Evolutionary conservation across 371 early-diverging fungal genomes (phyloP).

Genomic region (Mortierella sp.): DNA sequence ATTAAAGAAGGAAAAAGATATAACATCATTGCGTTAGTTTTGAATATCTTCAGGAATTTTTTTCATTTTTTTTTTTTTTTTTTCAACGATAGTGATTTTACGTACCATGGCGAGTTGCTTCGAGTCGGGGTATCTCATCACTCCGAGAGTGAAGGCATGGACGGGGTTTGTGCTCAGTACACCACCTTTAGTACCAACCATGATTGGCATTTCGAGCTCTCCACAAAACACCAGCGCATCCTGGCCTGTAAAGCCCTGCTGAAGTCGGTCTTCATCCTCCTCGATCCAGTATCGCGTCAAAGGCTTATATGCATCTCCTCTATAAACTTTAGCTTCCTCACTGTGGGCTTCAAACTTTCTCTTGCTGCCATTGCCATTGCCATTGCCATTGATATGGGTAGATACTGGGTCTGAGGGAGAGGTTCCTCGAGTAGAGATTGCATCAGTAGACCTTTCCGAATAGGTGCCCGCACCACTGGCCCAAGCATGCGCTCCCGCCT

Average conservation of each 20-base stretch:
- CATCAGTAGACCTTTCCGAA: constrained; percentile 28
- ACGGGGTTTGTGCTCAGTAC: constrained; percentile 76
- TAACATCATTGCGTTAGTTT: background rate
- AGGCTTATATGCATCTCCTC: constrained; percentile 61
- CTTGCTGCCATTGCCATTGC: constrained; percentile 7
- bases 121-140: constrained; percentile 72
- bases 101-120: constrained; percentile 69
- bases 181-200: constrained; percentile 77
- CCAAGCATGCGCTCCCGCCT: constrained; percentile 76
- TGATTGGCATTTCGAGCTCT: constrained; percentile 76
- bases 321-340: constrained; percentile 10
- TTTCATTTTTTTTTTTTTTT: constrained; percentile 7
- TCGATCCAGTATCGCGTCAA: constrained; percentile 77
- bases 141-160: constrained; percentile 69
- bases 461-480: constrained; percentile 61
- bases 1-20: background rate
- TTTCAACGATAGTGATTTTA: background rate
- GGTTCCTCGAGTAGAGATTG: background rate
- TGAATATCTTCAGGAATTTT: background rate
- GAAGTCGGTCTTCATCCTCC: constrained; percentile 51
- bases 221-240: constrained; percentile 66
- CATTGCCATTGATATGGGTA: background rate
- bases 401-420: background rate
- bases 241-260: constrained; percentile 30
- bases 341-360: constrained; percentile 1